Conservation (phyloP, 306 rosid genomes). For the Purshia tridentata region DNA sequence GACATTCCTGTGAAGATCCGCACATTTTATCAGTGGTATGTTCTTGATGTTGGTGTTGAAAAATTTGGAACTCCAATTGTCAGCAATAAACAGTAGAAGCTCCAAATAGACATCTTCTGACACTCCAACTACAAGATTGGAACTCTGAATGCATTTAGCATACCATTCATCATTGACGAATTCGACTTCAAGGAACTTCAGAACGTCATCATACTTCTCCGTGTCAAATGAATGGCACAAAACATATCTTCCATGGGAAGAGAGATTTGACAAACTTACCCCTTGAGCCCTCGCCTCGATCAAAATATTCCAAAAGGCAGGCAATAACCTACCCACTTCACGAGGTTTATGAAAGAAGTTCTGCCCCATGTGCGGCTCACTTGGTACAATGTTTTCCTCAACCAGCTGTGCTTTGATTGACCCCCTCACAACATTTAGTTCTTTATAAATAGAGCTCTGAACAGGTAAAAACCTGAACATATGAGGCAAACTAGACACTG, state of each 20-base stretch:
- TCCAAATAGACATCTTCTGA: constrained; percentile 50
- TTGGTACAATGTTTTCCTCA: constrained; percentile 52
- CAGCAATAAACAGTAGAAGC: constrained; percentile 52
- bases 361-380: constrained; percentile 50
- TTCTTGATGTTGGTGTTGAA: constrained; percentile 25
- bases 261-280: constrained; percentile 41
- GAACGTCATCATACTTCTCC: constrained; percentile 35
- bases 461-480: constrained; percentile 59
- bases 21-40: constrained; percentile 50
- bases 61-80: constrained; percentile 37
- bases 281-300: constrained; percentile 35
- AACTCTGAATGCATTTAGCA: constrained; percentile 62
- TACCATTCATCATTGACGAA: constrained; percentile 55
- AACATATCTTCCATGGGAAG: constrained; percentile 53
- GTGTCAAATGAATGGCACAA: constrained; percentile 54
- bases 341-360: constrained; percentile 60
- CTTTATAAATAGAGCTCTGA: constrained; percentile 32
- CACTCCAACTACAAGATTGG: constrained; percentile 49
- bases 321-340: constrained; percentile 59
- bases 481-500: constrained; percentile 39
- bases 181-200: constrained; percentile 50
- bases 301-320: constrained; percentile 58
- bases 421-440: constrained; percentile 51
- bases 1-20: constrained; percentile 32
- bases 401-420: constrained; percentile 41